A percentile compares a stretch with the other conserved stretches of the same genome.
Conservation (phyloP, 2,329 filamentous ascomycete species). For the Fusarium liriodendri region DNA sequence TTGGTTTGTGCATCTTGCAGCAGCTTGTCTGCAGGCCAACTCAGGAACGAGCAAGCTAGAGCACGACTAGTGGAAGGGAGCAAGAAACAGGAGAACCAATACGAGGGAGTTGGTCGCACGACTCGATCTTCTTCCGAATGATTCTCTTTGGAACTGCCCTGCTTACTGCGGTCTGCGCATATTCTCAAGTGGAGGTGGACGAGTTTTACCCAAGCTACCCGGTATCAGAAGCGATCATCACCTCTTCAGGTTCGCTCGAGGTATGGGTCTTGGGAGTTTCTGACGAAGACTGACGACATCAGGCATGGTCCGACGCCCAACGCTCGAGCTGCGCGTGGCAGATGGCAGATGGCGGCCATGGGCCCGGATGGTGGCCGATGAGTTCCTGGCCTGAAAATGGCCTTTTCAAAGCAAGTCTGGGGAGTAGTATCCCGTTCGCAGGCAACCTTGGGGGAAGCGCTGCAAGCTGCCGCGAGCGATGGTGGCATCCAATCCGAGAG, state of each 20-base stretch:
- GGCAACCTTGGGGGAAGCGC: background rate
- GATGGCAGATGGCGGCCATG: conserved; percentile 3
- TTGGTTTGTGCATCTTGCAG: conserved; percentile 35
- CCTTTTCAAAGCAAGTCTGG: conserved; percentile 2
- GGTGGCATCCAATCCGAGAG: conserved; percentile 38
- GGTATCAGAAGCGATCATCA: conserved; percentile 11
- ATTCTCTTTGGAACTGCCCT: conserved; percentile 17
- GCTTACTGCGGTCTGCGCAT: conserved; percentile 10
- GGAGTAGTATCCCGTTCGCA: conserved; percentile 13
- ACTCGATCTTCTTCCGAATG: conserved; percentile 2
- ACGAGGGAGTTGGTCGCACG: conserved; percentile 24
- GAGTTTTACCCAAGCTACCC: conserved; percentile 18
- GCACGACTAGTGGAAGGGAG: conserved; percentile 24
- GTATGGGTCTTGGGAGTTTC: conserved; percentile 5
- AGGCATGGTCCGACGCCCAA: background rate
- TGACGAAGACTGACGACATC: conserved; percentile 10
- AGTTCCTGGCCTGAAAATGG: conserved; percentile 3
- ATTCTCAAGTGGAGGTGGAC: background rate
- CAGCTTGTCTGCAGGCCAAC: conserved; percentile 34
- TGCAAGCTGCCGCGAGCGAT: conserved; percentile 14
- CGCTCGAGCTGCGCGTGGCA: background rate
- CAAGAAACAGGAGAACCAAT: conserved; percentile 19
- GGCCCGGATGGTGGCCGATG: conserved; percentile 14
- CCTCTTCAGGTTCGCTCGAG: background rate
- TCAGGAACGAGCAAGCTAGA: conserved; percentile 38